A percentile compares a stretch with the other conserved stretches of the same genome.
These are phyloP conservation scores for Margaritispora aquatica DNA, from an alignment of 495 filamentous ascomycete genomes.

Conservation along the genomic window DNA sequence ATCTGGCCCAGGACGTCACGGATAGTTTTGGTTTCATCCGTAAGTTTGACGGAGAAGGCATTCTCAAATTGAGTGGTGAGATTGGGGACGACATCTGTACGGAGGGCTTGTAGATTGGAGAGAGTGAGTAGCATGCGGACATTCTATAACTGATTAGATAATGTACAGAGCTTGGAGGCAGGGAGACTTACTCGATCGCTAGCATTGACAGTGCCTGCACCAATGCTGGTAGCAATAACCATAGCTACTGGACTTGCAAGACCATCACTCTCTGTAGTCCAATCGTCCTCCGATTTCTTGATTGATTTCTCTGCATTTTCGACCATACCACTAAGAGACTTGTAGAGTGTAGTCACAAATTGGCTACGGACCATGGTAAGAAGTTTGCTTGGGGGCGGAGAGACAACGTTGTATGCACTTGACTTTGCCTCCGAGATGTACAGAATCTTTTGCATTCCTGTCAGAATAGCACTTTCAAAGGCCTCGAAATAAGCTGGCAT, in stretches of 20 bases:
- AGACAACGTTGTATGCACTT: conserved; percentile 65
- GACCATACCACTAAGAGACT: conserved; percentile 86
- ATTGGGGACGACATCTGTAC: conserved; percentile 69
- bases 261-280: conserved; percentile 44
- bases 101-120: conserved; percentile 76
- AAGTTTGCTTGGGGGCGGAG: conserved; percentile 74
- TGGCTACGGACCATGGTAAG: conserved; percentile 78
- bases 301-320: conserved; percentile 81
- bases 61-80: conserved; percentile 84
- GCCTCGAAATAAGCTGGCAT: conserved; percentile 79
- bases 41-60: conserved; percentile 81
- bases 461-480: conserved; percentile 71
- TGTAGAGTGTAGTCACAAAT: conserved; percentile 89
- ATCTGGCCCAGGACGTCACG: conserved; percentile 85
- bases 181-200: conserved; percentile 56
- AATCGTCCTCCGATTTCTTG: conserved; percentile 36
- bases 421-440: conserved; percentile 78
- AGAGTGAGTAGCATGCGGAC: conserved; percentile 90
- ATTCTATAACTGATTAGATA: conserved; percentile 51
- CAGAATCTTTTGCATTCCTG: conserved; percentile 85
- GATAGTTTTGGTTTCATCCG: conserved; percentile 85
- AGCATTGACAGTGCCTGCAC: conserved; percentile 53
- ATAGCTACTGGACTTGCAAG: conserved; percentile 25
- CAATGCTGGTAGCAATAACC: conserved; percentile 23
- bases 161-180: not conserved